Percentiles rank a stretch among this genome's conserved stretches.
Evolutionary conservation across 2,329 filamentous ascomycete species (phyloP).

Genomic region (Neofusicoccum ribis): DNA sequence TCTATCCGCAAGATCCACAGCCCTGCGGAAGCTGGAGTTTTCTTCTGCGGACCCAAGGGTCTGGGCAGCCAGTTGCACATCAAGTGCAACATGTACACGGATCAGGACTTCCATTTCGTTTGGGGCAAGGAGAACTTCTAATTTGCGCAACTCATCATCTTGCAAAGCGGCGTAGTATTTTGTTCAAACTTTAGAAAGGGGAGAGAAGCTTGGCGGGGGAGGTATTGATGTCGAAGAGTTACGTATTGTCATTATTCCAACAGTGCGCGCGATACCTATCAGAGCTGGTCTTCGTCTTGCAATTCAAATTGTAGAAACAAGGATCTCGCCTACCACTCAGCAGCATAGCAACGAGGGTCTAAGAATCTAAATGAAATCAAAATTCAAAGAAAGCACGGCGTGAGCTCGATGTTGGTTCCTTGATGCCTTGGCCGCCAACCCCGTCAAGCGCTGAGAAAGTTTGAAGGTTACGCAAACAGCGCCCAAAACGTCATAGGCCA

Average conservation of each 20-base stretch:
- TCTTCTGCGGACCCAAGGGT: constrained; percentile 84
- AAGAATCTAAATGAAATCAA: background rate
- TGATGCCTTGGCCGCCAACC: background rate
- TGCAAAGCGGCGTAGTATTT: background rate
- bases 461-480: background rate
- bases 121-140: constrained; percentile 73
- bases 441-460: background rate
- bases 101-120: constrained; percentile 70
- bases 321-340: background rate
- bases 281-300: background rate
- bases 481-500: background rate
- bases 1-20: constrained; percentile 71
- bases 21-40: constrained; percentile 45
- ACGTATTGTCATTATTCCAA: background rate
- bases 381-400: too few relatives aligned
- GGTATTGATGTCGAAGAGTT: background rate
- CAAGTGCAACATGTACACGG: constrained; percentile 86
- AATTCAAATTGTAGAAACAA: background rate
- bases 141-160: background rate
- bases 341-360: background rate
- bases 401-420: background rate
- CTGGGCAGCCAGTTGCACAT: constrained; percentile 75
- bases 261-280: background rate
- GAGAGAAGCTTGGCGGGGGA: background rate
- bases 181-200: background rate